Evolutionary conservation across 371 early-diverging fungal species (phyloP).

Genomic region (Synchytrium microbalum): DNA sequence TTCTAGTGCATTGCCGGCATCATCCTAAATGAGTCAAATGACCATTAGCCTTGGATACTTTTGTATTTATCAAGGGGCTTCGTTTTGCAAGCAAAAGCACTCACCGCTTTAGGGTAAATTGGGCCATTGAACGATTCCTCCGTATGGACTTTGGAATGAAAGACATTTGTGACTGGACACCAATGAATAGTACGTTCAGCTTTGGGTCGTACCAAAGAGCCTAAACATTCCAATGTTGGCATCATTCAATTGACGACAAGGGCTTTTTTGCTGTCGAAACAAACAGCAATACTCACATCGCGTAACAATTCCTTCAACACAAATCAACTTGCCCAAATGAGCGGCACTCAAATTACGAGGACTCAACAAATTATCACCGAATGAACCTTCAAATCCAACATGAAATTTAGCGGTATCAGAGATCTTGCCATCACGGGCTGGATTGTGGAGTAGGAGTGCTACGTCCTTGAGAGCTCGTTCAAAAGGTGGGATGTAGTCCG

Average conservation of each 20-base stretch:
- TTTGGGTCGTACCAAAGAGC: constrained; percentile 96
- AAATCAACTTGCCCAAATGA: constrained; percentile 84
- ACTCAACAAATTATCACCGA: constrained; percentile 84
- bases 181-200: constrained; percentile 92
- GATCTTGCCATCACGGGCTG: constrained; percentile 13
- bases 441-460: constrained; percentile 31
- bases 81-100: too few species aligned
- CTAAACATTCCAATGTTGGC: too few species aligned
- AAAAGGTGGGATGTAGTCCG: constrained; percentile 76
- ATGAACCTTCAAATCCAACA: constrained; percentile 88
- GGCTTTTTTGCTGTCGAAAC: background rate
- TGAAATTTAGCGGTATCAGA: constrained; percentile 34
- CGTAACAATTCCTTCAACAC: constrained; percentile 98
- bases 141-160: constrained; percentile 82
- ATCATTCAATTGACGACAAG: constrained; percentile 1
- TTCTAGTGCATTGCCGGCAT: constrained; percentile 80
- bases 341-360: constrained; percentile 85
- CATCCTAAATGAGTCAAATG: constrained; percentile 68
- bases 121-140: constrained; percentile 70
- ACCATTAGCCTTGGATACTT: too few species aligned
- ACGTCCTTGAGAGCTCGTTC: constrained; percentile 68
- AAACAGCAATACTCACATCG: constrained; percentile 47
- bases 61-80: too few species aligned
- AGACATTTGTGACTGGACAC: constrained; percentile 71
- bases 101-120: constrained; percentile 45